Conservation (phyloP, 257 asterid genomes). For the Solanum pinnatisectum region DNA sequence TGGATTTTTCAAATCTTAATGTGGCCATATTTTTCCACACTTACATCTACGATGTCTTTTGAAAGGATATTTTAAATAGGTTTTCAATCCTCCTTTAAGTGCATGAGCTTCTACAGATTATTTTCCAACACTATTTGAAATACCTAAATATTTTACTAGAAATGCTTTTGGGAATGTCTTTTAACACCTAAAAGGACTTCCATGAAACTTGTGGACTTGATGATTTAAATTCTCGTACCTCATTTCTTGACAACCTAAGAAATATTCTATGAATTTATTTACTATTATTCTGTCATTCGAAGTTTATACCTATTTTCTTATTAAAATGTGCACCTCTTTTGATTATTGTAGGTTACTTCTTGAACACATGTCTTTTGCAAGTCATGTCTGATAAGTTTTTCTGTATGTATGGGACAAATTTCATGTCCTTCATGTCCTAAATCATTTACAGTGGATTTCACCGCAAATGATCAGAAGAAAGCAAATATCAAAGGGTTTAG, state of each 20-base stretch:
- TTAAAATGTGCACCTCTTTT: not conserved
- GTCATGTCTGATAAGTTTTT: constrained; percentile 58
- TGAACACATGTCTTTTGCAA: constrained; percentile 79
- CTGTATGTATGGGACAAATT: constrained; percentile 49
- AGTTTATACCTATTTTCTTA: not conserved
- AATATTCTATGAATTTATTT: not conserved
- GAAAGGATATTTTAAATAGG: not conserved
- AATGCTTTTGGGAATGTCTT: not conserved
- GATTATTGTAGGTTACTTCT: constrained; percentile 49
- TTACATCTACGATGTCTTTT: not conserved
- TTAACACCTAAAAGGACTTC: not conserved
- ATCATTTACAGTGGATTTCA: constrained; percentile 78
- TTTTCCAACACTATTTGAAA: not conserved
- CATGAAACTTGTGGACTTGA: not conserved
- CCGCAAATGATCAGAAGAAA: constrained; percentile 33
- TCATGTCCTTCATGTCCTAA: constrained; percentile 76
- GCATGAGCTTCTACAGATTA: not conserved
- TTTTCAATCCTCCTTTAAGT: not conserved
- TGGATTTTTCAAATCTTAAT: not conserved
- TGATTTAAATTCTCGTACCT: not conserved
- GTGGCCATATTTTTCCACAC: not conserved
- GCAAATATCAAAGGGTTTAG: constrained; percentile 55
- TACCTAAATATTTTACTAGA: not conserved
- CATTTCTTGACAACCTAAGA: not conserved
- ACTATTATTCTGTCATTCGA: not conserved